These are phyloP conservation scores for Ulmus americana DNA, from an alignment of 331 rosid species.

Conservation along the genomic window DNA sequence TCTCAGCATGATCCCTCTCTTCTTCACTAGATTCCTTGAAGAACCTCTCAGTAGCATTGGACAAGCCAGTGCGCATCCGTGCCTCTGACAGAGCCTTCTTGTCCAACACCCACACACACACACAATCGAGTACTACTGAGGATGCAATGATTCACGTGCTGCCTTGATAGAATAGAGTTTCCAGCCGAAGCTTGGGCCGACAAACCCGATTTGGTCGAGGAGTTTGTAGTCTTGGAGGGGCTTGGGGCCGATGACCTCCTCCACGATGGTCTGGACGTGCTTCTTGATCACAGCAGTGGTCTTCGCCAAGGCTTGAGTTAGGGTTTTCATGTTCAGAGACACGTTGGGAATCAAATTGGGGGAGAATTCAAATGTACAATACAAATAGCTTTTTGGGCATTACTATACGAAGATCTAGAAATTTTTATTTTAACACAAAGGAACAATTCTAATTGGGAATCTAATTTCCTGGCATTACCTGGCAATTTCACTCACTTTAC, in stretches of 20 bases:
- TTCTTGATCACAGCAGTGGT: conserved; percentile 93
- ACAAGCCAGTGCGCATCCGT: conserved; percentile 55
- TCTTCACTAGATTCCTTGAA: conserved; percentile 80
- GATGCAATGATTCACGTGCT: conserved; percentile 67
- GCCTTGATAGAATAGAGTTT: conserved; percentile 64
- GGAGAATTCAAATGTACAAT: neutral
- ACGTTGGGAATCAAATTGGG: conserved; percentile 26
- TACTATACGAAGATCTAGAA: too few species aligned
- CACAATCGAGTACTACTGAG: conserved; percentile 71
- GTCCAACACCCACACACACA: conserved; percentile 89
- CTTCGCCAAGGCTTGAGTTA: conserved; percentile 90
- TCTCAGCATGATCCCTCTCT: conserved; percentile 82
- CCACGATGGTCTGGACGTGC: conserved; percentile 80
- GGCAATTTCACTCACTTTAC: too few species aligned
- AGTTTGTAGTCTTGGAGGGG: conserved; percentile 89
- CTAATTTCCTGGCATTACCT: too few species aligned
- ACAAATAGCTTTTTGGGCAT: neutral
- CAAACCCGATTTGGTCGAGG: conserved; percentile 90
- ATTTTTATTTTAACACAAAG: too few species aligned
- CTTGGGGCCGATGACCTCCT: conserved; percentile 89
- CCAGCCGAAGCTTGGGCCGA: conserved; percentile 82
- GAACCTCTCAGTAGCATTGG: conserved; percentile 56
- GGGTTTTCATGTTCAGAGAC: conserved; percentile 93
- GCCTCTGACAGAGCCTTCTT: conserved; percentile 68
- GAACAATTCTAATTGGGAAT: too few species aligned